phyloP scores from a whole-genome alignment of 768 basidiomycete genomes.

The Phylloporus sp. region DNA sequence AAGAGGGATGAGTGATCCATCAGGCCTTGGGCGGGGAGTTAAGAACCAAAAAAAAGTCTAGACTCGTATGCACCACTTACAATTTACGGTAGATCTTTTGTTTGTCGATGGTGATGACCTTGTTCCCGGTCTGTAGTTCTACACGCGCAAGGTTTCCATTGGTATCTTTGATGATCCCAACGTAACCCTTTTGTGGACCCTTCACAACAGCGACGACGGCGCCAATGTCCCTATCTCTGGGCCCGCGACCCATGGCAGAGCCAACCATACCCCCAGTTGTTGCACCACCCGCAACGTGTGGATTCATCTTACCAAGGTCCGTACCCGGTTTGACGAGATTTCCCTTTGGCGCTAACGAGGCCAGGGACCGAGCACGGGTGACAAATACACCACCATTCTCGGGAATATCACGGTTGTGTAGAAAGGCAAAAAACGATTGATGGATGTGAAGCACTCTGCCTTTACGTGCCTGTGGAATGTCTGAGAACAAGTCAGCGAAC shows the following conservation, averaged over 20 bases:
- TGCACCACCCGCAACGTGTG: slow-evolving; percentile 53
- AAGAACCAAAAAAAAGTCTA: slow-evolving; percentile 1
- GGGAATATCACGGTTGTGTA: slow-evolving; percentile 84
- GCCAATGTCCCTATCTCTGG: slow-evolving; percentile 80
- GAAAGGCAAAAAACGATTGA: slow-evolving; percentile 89
- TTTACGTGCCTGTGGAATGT: slow-evolving; percentile 57
- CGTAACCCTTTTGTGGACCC: slow-evolving; percentile 86
- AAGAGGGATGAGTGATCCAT: slow-evolving; percentile 52
- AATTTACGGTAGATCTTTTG: slow-evolving; percentile 65
- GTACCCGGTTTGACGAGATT: slow-evolving; percentile 57
- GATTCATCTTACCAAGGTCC: slow-evolving; percentile 92
- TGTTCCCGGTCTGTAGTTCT: slow-evolving; percentile 86
- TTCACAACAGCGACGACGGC: slow-evolving; percentile 73
- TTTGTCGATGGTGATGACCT: slow-evolving; percentile 82
- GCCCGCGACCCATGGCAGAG: slow-evolving; percentile 76
- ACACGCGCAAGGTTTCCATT: slow-evolving; percentile 84
- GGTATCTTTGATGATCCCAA: slow-evolving; percentile 91
- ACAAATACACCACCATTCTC: slow-evolving; percentile 97
- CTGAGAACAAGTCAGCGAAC: background rate
- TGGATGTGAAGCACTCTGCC: slow-evolving; percentile 91
- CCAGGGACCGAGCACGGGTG: slow-evolving; percentile 75
- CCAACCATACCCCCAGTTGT: slow-evolving; percentile 73
- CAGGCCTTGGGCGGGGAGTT: slow-evolving; percentile 38
- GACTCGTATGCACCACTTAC: slow-evolving; percentile 41
- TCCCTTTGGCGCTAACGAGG: slow-evolving; percentile 83